Conservation (phyloP, 257 asterid species). For the Asclepias syriaca region DNA sequence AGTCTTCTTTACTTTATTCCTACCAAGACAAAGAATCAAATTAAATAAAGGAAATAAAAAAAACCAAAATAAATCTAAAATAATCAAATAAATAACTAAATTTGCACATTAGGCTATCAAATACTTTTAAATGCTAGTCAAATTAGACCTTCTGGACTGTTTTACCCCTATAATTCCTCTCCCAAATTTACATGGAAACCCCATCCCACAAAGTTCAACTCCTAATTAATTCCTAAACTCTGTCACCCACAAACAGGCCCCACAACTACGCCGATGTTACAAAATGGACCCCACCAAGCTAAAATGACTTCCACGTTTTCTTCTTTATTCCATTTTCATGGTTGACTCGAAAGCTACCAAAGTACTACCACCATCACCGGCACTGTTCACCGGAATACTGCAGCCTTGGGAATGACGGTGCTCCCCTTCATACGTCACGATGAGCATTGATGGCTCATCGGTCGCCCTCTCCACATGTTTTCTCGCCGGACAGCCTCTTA, state of each 20-base stretch:
- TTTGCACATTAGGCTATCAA: too few species aligned
- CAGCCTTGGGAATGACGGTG: conserved; percentile 42
- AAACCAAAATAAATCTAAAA: too few species aligned
- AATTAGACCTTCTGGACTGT: neutral
- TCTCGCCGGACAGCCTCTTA: conserved; percentile 78
- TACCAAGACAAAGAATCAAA: too few species aligned
- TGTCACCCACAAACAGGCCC: neutral
- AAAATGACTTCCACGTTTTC: neutral
- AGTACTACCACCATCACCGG: neutral
- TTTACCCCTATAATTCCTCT: neutral
- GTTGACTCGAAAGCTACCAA: neutral
- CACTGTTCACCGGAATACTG: neutral
- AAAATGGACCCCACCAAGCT: neutral
- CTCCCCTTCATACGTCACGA: conserved; percentile 79
- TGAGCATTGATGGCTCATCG: conserved; percentile 71
- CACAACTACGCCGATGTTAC: neutral
- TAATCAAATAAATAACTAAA: too few species aligned
- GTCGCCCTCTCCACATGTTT: conserved; percentile 84
- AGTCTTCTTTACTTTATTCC: too few species aligned
- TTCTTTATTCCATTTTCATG: neutral
- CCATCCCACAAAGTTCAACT: neutral
- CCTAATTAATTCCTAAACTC: neutral
- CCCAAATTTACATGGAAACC: neutral
- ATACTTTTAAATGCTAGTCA: too few species aligned
- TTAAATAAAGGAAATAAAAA: too few species aligned